phyloP scores from a whole-genome alignment of 2,329 filamentous ascomycete genomes.

The Fusarium kyushuense region DNA sequence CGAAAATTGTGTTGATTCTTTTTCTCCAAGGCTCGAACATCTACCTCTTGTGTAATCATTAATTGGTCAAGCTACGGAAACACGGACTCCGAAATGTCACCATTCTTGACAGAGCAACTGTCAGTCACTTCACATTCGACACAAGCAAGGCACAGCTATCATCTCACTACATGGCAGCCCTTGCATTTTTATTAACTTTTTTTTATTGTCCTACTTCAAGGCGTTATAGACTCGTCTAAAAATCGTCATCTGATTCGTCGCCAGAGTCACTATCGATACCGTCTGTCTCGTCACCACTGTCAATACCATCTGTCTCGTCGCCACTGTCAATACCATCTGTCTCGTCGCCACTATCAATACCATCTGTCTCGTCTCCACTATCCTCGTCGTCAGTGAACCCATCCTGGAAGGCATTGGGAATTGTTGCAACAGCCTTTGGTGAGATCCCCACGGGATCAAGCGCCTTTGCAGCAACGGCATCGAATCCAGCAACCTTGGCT shows the following conservation, averaged over 20 bases:
- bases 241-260: background rate
- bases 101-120: background rate
- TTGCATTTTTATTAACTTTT: background rate
- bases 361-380: slow-evolving; percentile 1
- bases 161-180: background rate
- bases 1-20: rapidly evolving
- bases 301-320: background rate
- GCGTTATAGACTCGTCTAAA: background rate
- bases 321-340: background rate
- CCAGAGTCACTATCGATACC: background rate
- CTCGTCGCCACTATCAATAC: background rate
- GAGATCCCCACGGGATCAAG: slow-evolving; percentile 1
- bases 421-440: slow-evolving; percentile 1
- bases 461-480: slow-evolving; percentile 4
- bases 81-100: background rate
- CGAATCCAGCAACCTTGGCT: background rate
- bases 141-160: background rate
- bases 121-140: background rate
- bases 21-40: background rate
- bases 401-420: slow-evolving; percentile 2
- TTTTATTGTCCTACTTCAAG: background rate
- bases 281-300: no score
- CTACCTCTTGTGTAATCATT: no score
- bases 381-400: slow-evolving; percentile 1
- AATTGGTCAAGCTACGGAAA: no score